These are phyloP conservation scores for Breynia disticha DNA, from an alignment of 441 rosid genomes.

Conservation along the genomic window DNA sequence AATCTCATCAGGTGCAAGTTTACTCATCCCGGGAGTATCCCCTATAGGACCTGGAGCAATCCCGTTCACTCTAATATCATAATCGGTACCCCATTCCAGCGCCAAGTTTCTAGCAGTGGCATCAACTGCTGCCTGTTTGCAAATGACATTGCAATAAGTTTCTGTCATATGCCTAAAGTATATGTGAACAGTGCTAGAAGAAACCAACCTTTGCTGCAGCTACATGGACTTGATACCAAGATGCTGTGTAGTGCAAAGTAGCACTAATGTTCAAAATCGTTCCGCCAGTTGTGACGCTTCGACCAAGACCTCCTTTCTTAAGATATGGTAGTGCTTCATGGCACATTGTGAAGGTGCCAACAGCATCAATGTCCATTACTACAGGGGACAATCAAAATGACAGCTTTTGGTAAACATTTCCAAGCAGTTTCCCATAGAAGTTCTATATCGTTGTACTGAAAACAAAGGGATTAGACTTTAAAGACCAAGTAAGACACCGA, in stretches of 20 bases:
- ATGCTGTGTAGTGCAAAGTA: conserved; percentile 72
- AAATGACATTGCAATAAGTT: not conserved
- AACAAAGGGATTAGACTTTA: too few species aligned
- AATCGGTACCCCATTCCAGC: conserved; percentile 84
- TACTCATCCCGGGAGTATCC: conserved; percentile 76
- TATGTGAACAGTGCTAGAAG: not conserved
- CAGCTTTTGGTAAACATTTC: not conserved
- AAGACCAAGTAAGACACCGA: conserved; percentile 11
- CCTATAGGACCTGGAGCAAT: conserved; percentile 87
- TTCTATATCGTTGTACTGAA: not conserved
- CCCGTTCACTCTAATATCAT: conserved; percentile 71
- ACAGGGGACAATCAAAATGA: conserved; percentile 10
- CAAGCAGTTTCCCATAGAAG: too few species aligned
- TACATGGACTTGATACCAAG: conserved; percentile 92
- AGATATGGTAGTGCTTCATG: conserved; percentile 68
- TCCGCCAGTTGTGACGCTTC: conserved; percentile 41
- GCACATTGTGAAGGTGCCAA: conserved; percentile 88
- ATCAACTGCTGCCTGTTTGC: conserved; percentile 77
- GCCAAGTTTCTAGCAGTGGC: conserved; percentile 71
- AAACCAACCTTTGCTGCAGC: conserved; percentile 80
- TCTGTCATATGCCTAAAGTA: not conserved
- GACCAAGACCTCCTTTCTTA: conserved; percentile 67
- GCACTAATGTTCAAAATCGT: conserved; percentile 78
- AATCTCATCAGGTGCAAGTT: conserved; percentile 68
- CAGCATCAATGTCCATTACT: conserved; percentile 86